phyloP scores from a whole-genome alignment of 345 rosid species.

The Toxicodendron radicans region DNA sequence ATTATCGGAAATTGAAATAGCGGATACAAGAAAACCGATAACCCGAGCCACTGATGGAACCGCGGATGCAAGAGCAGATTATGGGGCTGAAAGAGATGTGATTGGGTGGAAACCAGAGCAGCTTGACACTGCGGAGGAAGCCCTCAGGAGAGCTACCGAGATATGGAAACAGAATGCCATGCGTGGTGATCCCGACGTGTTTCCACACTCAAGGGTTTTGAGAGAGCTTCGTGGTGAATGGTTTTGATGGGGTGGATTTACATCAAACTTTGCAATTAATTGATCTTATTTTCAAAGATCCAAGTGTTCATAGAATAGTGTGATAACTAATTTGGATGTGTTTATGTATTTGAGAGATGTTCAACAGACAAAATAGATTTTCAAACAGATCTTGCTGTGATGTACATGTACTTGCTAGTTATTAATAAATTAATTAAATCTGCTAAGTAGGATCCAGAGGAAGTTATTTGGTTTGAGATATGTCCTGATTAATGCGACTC shows the following conservation, averaged over 20 bases:
- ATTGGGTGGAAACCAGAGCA: slow-evolving; percentile 77
- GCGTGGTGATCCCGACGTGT: slow-evolving; percentile 76
- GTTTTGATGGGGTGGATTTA: slow-evolving; percentile 26
- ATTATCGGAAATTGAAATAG: slow-evolving; percentile 57
- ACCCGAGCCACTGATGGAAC: slow-evolving; percentile 68
- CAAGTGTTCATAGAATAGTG: not conserved
- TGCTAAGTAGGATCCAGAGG: too few relatives aligned
- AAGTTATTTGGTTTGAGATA: too few relatives aligned
- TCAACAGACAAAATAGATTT: not conserved
- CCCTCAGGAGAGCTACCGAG: slow-evolving; percentile 51
- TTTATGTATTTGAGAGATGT: not conserved
- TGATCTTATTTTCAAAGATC: not conserved
- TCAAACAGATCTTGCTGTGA: too few relatives aligned
- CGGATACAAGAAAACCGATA: slow-evolving; percentile 77
- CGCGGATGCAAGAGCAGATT: slow-evolving; percentile 7
- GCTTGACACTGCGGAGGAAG: slow-evolving; percentile 78
- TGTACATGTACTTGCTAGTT: too few relatives aligned
- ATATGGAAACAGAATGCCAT: slow-evolving; percentile 60
- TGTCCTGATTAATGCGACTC: too few relatives aligned
- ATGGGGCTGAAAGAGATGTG: slow-evolving; percentile 31
- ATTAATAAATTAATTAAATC: too few relatives aligned
- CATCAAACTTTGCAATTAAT: not conserved
- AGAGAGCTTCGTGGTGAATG: slow-evolving; percentile 66
- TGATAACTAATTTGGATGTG: not conserved
- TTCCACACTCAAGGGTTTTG: slow-evolving; percentile 61